Evolutionary conservation across 495 filamentous ascomycete species (phyloP), one percentile per base, ranked within the genome.

Genomic region (Endocarpon pusillum): DNA sequence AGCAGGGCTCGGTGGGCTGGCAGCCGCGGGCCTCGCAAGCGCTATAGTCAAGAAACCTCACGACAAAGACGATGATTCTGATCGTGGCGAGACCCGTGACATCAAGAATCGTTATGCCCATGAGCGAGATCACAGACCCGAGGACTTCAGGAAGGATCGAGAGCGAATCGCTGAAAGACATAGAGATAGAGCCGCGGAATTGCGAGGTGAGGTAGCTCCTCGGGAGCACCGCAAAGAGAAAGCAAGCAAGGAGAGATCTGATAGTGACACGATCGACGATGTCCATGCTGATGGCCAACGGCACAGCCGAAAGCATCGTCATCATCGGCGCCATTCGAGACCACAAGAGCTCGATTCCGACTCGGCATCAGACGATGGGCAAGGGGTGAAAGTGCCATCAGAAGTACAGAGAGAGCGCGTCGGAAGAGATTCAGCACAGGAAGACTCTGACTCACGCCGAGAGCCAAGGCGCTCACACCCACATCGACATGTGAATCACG

Each of bases 151-250:
- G 21, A 23, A 23, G 14, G 32, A 23, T n/a, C 31, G 19, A 41
- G 12, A 43, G 43, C 33, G 42, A 45, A 14, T 30, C 41, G 14
- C 42, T 49, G 15, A 54, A 60, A 15, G 62, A 57, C 37, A 36
- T 55, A 10, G 43, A 14, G 28, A 31, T 14, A 5, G 28, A 14
- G 12, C 48, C 5, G 38, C 48, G 5, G 60, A 56, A 0, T 34
- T 58, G 9, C 45, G 53, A 10, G 41, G 49, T 9, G 62, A 49
- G 21, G 60, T 56, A 15, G 53, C 53, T 0, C 43, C 54, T 10
- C 30, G 59, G 8, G 60, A 54, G n/a, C 42, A 63, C 12, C 36
- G 36, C 5, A 41, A 47, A 6, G 42, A 46, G 10, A 38, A 46
- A 17, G 45, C 44, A 38, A 46, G 48, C 17, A 56, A 52, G 17